A percentile compares a stretch with the other conserved stretches of the same genome.
Conservation (phyloP, 2,329 filamentous ascomycete species). For the Septoria petroselini region DNA sequence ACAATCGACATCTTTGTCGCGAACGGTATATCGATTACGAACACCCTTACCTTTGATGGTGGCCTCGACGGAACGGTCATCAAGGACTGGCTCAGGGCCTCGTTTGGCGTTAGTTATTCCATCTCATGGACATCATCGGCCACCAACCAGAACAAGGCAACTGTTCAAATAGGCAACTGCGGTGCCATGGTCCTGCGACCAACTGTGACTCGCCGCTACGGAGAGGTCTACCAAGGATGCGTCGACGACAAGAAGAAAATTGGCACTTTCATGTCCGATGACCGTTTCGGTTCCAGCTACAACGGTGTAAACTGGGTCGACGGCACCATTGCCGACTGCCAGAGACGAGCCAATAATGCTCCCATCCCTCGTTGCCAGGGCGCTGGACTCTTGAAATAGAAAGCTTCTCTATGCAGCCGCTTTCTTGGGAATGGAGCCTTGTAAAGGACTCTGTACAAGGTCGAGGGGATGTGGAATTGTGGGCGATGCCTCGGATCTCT, state of each 20-base stretch:
- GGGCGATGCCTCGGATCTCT: too few species aligned
- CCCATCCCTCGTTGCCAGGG: conserved; percentile 26
- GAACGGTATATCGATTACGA: conserved; percentile 15
- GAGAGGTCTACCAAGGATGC: conserved; percentile 22
- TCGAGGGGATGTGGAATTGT: too few species aligned
- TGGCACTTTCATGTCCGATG: conserved; percentile 27
- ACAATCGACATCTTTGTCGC: conserved; percentile 16
- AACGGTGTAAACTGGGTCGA: conserved; percentile 22
- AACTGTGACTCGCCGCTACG: conserved; percentile 26
- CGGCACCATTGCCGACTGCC: conserved; percentile 24
- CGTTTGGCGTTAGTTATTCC: conserved; percentile 11
- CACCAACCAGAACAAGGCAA: conserved; percentile 19
- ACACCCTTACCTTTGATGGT: conserved; percentile 7
- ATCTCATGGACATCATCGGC: conserved; percentile 12
- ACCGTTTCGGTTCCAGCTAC: conserved; percentile 17
- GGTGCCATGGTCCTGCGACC: conserved; percentile 26
- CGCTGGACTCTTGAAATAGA: conserved; percentile 12
- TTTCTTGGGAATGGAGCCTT: not conserved
- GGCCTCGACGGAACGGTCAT: conserved; percentile 1
- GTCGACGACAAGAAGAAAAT: conserved; percentile 17
- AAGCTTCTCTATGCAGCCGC: not conserved
- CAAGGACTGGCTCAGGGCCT: conserved; percentile 1
- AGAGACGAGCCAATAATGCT: conserved; percentile 12
- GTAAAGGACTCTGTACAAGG: too few species aligned
- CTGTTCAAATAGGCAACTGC: conserved; percentile 15